Percentiles rank a stretch among this genome's conserved stretches.
These are phyloP conservation scores for Pythium scleroteichum DNA, from an alignment of 352 stramenopile genomes.

Conservation along the genomic window DNA sequence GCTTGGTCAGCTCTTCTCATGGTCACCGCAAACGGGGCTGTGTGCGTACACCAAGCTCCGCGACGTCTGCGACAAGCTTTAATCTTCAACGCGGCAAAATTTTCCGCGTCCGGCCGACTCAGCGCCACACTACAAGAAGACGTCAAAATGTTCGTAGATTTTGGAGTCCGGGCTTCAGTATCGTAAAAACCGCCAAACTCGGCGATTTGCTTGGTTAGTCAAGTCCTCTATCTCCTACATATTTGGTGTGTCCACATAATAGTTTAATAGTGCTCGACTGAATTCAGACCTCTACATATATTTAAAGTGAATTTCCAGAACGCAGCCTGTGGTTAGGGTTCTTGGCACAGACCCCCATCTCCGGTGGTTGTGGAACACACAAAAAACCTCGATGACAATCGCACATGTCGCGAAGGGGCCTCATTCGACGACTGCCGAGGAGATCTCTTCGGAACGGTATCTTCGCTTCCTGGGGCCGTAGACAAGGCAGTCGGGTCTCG, in stretches of 20 bases:
- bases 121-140: neutral
- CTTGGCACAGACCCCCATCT: neutral
- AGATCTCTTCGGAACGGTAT: neutral
- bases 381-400: conserved; percentile 3
- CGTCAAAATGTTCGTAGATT: neutral
- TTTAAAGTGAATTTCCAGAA: neutral
- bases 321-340: neutral
- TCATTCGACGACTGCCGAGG: neutral
- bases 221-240: neutral
- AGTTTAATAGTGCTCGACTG: neutral
- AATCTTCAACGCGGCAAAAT: neutral
- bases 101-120: neutral
- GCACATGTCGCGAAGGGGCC: neutral
- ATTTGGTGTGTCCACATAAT: neutral
- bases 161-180: neutral
- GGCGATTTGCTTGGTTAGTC: neutral
- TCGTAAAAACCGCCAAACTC: neutral
- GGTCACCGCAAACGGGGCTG: neutral
- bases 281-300: neutral
- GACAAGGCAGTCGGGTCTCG: neutral
- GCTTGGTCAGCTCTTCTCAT: neutral
- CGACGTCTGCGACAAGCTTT: neutral
- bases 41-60: neutral
- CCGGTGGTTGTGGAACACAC: neutral
- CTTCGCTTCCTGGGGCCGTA: neutral